These are phyloP conservation scores for Kluyveromyces wickerhamii DNA, from an alignment of 805 yeast species.

Conservation along the genomic window DNA sequence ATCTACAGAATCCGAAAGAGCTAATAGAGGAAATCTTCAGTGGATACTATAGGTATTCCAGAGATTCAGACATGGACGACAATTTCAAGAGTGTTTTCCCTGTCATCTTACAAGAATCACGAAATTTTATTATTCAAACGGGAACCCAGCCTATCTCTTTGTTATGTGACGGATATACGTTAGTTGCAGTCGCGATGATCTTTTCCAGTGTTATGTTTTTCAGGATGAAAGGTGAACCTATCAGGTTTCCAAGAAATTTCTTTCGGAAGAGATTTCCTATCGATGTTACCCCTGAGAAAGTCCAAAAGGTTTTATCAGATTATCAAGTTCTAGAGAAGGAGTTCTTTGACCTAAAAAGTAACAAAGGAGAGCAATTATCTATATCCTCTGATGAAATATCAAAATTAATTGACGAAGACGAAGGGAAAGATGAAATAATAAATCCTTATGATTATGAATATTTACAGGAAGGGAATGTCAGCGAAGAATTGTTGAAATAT, in stretches of 20 bases:
- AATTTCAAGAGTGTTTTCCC: conserved; percentile 25
- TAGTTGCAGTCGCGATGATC: conserved; percentile 23
- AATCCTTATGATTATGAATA: conserved; percentile 20
- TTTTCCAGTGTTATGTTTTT: conserved; percentile 28
- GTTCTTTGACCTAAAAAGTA: conserved; percentile 29
- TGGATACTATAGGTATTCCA: conserved; percentile 24
- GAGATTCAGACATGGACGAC: conserved; percentile 24
- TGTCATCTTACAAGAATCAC: conserved; percentile 26
- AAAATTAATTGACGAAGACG: conserved; percentile 20
- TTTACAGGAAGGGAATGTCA: conserved; percentile 25
- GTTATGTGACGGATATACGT: conserved; percentile 27
- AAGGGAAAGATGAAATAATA: conserved; percentile 1
- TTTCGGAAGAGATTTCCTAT: conserved; percentile 24
- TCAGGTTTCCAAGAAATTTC: conserved; percentile 27
- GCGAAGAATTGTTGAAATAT: conserved; percentile 24
- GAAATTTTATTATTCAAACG: conserved; percentile 29
- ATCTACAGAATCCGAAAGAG: conserved; percentile 29
- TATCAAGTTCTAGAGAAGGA: conserved; percentile 27
- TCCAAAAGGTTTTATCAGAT: conserved; percentile 23
- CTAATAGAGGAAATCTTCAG: conserved; percentile 29
- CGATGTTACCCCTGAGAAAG: conserved; percentile 14
- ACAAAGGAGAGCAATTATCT: conserved; percentile 25
- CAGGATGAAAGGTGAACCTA: conserved; percentile 18
- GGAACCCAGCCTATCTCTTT: conserved; percentile 31
- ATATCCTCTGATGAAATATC: conserved; percentile 19